phyloP scores from a whole-genome alignment of 305 asterid species.

The Lippia alba region DNA sequence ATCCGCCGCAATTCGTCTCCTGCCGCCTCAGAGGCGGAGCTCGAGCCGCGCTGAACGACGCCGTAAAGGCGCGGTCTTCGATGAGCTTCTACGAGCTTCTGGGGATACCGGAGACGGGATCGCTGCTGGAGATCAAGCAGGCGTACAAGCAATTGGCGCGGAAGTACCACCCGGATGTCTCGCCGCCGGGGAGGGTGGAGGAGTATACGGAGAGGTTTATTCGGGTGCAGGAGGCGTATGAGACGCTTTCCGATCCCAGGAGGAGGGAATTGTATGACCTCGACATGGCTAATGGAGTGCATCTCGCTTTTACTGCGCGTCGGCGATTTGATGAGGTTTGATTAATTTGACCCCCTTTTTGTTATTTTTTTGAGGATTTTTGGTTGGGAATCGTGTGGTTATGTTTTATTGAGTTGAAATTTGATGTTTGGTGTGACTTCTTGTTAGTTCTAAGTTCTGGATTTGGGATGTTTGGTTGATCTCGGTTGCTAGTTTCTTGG shows the following conservation, averaged over 20 bases:
- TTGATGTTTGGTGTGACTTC: neutral
- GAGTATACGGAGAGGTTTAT: conserved; percentile 72
- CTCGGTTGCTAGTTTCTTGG: neutral
- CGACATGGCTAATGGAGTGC: conserved; percentile 62
- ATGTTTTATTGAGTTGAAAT: neutral
- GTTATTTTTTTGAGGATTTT: neutral
- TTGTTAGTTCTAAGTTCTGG: no score
- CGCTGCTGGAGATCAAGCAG: conserved; percentile 68
- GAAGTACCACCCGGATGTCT: conserved; percentile 93
- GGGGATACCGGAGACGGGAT: conserved; percentile 67
- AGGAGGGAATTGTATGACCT: conserved; percentile 67
- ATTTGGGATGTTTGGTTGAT: neutral
- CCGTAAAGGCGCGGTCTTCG: conserved; percentile 24
- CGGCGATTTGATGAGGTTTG: conserved; percentile 60
- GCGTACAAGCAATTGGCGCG: conserved; percentile 87
- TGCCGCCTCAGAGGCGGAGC: conserved; percentile 38
- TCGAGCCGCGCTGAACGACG: conserved; percentile 44
- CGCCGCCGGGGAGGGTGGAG: conserved; percentile 81
- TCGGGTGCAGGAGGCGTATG: conserved; percentile 85
- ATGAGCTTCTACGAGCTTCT: conserved; percentile 67
- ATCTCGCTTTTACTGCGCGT: conserved; percentile 60
- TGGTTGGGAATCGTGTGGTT: neutral
- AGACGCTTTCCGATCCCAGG: conserved; percentile 80
- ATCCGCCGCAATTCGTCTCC: conserved; percentile 31
- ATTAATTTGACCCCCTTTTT: neutral